Base-by-base conservation (phyloP, 1,139 yeast species). In the Hanseniaspora uvarum region DNA sequence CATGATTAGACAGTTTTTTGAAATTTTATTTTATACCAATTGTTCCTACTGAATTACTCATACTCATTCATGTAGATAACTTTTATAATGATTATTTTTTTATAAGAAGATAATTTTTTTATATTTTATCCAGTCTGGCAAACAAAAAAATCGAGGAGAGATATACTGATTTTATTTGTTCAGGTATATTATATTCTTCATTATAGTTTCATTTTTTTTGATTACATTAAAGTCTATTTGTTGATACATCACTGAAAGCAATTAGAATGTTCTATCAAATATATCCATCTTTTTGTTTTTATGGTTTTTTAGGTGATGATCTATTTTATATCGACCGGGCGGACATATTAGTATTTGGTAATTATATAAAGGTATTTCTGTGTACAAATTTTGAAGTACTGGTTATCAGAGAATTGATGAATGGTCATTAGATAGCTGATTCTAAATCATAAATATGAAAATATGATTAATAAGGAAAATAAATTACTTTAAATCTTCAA, bases 341-440 rank as follows among this genome's bases (percentile, higher is more conserved):
- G 70, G 69, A 66, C 70, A 67, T 66, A 67, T 56, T 45, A 65
- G 69, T 66, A 66, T 65, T 60, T 60, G 52, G 28, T 52, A 49
- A 55, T 55, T 56, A 61, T 61, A 58, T 62, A 39, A 45, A 56
- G 58, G 57, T 58, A 50, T 41, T 47, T 58, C 61, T 62, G 69
- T 67, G 69, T 67, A 65, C 68, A 66, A 63, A 64, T 63, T 65
- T 56, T 58, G 61, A 63, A 64, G 60, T 59, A 61, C 58, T 59
- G 67, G 59, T 55, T 57, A 60, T 56, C 57, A 61, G 65, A 64
- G 68, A 67, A 67, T 62, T 62, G 70, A 66, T 67, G 70, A 67
- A 58, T 66, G 70, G 70, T 67, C 70, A 63, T 61, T 58, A 67
- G 69, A 66, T 62, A 67, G 64, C 70, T 67, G 70, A 67, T 59